A percentile compares a stretch with the other conserved stretches of the same genome.
Conservation (phyloP, 371 early-diverging fungal genomes). For the Capniomyces stellatus region DNA sequence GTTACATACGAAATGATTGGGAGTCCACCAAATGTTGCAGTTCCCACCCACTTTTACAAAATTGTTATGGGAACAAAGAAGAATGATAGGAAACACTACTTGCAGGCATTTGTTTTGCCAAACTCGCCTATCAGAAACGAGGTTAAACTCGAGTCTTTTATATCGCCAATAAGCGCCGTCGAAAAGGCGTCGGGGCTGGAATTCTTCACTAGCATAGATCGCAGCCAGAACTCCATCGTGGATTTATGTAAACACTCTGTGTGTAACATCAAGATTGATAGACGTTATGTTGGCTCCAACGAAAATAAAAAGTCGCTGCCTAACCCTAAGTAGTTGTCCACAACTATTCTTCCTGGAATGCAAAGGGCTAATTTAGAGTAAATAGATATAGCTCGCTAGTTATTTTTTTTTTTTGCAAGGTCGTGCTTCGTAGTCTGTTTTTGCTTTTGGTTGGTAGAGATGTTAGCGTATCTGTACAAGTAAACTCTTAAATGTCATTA, state of each 20-base stretch:
- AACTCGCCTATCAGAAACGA: conserved; percentile 50
- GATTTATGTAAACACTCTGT: conserved; percentile 30
- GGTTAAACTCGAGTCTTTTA: conserved; percentile 45
- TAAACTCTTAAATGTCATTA: too few species aligned
- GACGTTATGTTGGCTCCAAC: not conserved
- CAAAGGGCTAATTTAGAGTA: too few species aligned
- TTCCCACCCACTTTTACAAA: conserved; percentile 89
- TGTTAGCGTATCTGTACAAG: too few species aligned
- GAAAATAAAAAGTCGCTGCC: not conserved
- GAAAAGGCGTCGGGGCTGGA: conserved; percentile 58
- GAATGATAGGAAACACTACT: conserved; percentile 4
- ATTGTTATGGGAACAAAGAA: conserved; percentile 41
- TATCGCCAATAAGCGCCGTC: conserved; percentile 54
- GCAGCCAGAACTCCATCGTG: not conserved
- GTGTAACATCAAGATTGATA: conserved; percentile 17
- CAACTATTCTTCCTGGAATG: too few species aligned
- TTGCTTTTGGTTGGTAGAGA: too few species aligned
- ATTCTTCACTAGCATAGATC: conserved; percentile 51
- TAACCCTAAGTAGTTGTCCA: not conserved
- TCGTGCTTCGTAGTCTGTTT: too few species aligned
- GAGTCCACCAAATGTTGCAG: conserved; percentile 68
- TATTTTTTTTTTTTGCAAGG: too few species aligned
- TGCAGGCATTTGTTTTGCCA: conserved; percentile 63
- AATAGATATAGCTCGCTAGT: too few species aligned
- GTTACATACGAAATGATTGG: conserved; percentile 83